Percentiles rank a stretch among this genome's conserved stretches.
These are phyloP conservation scores for Dactylellina cionopaga DNA, from an alignment of 2,329 filamentous ascomycete genomes.

Conservation along the genomic window DNA sequence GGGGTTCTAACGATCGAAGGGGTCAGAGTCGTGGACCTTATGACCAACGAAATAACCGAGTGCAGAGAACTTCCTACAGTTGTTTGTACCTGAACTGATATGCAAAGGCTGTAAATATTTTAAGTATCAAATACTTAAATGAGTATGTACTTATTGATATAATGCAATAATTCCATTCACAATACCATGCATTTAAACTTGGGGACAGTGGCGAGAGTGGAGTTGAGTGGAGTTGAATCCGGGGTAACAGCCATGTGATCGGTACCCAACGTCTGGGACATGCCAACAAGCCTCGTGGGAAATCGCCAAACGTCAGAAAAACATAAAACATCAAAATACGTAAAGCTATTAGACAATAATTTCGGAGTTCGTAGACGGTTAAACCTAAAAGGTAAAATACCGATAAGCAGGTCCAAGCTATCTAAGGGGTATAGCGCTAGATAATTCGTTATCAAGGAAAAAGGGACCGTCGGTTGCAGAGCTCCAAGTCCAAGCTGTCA, in stretches of 20 bases:
- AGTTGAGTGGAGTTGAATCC: too few species aligned
- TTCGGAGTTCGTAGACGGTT: not conserved
- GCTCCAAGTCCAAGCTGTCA: conserved; percentile 15
- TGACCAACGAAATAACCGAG: conserved; percentile 79
- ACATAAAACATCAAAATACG: conserved; percentile 7
- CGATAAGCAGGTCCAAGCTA: conserved; percentile 23
- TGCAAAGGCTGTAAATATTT: not conserved
- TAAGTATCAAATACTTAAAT: not conserved
- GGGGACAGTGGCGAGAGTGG: too few species aligned
- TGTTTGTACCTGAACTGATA: conserved; percentile 60
- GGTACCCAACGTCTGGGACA: conserved; percentile 23
- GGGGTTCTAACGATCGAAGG: conserved; percentile 78
- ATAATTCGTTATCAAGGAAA: conserved; percentile 47
- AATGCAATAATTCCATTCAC: not conserved
- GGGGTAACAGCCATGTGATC: conserved; percentile 30
- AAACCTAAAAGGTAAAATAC: not conserved
- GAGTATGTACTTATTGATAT: not conserved
- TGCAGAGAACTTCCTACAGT: conserved; percentile 78
- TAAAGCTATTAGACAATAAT: conserved; percentile 41
- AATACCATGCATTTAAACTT: too few species aligned
- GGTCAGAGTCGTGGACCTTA: conserved; percentile 77
- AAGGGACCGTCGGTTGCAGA: too few species aligned
- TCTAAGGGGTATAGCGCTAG: conserved; percentile 36
- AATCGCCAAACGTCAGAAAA: not conserved
- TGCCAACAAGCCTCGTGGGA: conserved; percentile 39